Conservation (phyloP, 1,284 basidiomycete genomes). For the Leccinum proximum region DNA sequence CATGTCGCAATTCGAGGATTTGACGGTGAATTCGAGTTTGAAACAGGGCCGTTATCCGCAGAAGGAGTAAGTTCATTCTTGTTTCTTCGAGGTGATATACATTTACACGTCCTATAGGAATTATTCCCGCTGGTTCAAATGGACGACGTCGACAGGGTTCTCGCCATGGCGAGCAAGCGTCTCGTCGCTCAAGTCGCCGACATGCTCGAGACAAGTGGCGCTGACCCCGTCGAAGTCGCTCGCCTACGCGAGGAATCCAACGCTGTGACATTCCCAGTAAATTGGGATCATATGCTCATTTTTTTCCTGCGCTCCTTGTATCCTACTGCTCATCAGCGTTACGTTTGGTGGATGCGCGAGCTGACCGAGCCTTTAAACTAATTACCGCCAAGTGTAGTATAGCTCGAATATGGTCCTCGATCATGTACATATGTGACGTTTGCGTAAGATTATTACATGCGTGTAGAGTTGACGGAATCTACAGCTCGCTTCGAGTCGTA, state of each 20-base stretch:
- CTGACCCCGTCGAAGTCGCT: neutral
- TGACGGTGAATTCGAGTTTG: neutral
- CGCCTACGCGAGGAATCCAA: neutral
- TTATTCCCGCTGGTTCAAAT: neutral
- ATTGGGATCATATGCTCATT: neutral
- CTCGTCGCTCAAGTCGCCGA: neutral
- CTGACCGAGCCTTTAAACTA: too few species aligned
- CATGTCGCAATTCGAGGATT: neutral
- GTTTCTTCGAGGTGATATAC: neutral
- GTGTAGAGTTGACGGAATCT: too few species aligned
- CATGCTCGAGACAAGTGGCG: neutral
- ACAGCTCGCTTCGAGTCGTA: too few species aligned
- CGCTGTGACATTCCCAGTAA: neutral
- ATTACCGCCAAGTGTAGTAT: too few species aligned
- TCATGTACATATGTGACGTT: too few species aligned
- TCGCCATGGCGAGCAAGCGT: neutral
- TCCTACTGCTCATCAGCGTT: neutral
- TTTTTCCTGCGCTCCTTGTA: neutral
- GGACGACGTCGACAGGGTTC: neutral
- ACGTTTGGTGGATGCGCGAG: neutral
- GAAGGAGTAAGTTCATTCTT: neutral
- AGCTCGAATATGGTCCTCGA: too few species aligned
- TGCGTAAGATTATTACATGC: too few species aligned
- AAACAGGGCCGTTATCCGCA: neutral
- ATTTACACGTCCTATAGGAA: neutral